These are phyloP conservation scores for Triadica sebifera DNA, from an alignment of 345 rosid species.

Conservation along the genomic window DNA sequence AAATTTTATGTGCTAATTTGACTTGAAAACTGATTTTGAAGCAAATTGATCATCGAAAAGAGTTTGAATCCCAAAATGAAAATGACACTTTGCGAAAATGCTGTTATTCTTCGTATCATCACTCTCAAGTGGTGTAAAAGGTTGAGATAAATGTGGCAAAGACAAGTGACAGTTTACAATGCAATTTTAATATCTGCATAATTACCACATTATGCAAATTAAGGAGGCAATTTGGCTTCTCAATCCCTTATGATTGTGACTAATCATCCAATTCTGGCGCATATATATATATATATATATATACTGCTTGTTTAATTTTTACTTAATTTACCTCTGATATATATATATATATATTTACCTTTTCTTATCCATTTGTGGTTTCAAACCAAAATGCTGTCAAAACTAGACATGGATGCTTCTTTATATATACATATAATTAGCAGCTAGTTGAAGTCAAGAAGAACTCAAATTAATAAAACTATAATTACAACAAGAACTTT, in stretches of 20 bases:
- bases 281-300: too few relatives aligned
- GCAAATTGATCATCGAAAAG: too few relatives aligned
- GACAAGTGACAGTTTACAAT: not conserved
- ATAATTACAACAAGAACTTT: too few relatives aligned
- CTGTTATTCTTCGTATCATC: not conserved
- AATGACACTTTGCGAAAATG: constrained; percentile 1
- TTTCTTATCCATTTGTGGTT: not conserved
- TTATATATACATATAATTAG: too few relatives aligned
- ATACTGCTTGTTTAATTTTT: not conserved
- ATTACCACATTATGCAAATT: constrained; percentile 1
- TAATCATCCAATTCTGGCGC: not conserved
- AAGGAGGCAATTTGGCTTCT: constrained; percentile 1
- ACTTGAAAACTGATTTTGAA: too few relatives aligned
- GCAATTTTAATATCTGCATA: not conserved
- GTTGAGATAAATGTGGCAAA: constrained; percentile 7
- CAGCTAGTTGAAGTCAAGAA: too few relatives aligned
- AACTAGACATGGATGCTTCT: too few relatives aligned
- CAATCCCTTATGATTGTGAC: not conserved
- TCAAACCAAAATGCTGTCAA: not conserved
- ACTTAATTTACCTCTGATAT: too few relatives aligned
- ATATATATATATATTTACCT: not conserved
- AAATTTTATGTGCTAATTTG: too few relatives aligned
- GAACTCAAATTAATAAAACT: too few relatives aligned
- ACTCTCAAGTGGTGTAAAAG: not conserved
- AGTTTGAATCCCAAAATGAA: constrained; percentile 11